Evolutionary conservation across 805 yeast genomes (phyloP).

Genomic region (Sugiyamaella valdiviana): DNA sequence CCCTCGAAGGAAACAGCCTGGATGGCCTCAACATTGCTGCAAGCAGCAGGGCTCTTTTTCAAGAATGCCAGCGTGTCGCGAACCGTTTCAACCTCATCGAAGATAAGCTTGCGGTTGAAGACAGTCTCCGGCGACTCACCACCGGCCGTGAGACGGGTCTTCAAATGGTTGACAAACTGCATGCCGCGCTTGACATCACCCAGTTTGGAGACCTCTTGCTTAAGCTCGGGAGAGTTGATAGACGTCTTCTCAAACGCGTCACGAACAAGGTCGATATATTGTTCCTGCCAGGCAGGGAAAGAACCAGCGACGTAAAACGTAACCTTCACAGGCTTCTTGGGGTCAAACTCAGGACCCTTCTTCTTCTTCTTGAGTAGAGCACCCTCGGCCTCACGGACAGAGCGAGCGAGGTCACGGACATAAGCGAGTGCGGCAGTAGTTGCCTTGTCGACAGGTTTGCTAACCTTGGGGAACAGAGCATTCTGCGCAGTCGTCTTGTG

Average conservation of each 20-base stretch:
- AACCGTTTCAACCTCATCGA: slow-evolving; percentile 65
- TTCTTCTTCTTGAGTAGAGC: slow-evolving; percentile 82
- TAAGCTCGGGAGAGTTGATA: slow-evolving; percentile 33
- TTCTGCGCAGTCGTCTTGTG: slow-evolving; percentile 61
- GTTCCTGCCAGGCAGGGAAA: slow-evolving; percentile 88
- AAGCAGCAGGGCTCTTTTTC: slow-evolving; percentile 56
- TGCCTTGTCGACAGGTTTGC: slow-evolving; percentile 56
- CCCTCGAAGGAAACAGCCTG: slow-evolving; percentile 57
- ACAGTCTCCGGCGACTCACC: slow-evolving; percentile 58
- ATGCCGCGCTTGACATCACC: slow-evolving; percentile 93
- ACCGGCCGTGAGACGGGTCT: slow-evolving; percentile 58
- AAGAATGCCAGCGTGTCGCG: slow-evolving; percentile 50
- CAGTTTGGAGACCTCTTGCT: slow-evolving; percentile 34
- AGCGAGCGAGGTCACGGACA: slow-evolving; percentile 68
- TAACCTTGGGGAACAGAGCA: slow-evolving; percentile 75
- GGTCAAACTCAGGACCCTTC: slow-evolving; percentile 71
- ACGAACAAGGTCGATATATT: slow-evolving; percentile 74
- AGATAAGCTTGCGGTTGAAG: slow-evolving; percentile 82
- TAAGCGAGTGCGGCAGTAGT: slow-evolving; percentile 67
- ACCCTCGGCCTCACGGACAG: slow-evolving; percentile 92
- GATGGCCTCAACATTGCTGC: slow-evolving; percentile 46
- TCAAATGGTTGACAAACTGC: slow-evolving; percentile 88
- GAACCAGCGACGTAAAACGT: slow-evolving; percentile 67
- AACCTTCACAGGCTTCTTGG: slow-evolving; percentile 63
- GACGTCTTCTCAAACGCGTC: slow-evolving; percentile 27